A percentile compares a stretch with the other conserved stretches of the same genome.
These are phyloP conservation scores for Podaxis pistillaris DNA, from an alignment of 768 basidiomycete species.

Conservation along the genomic window DNA sequence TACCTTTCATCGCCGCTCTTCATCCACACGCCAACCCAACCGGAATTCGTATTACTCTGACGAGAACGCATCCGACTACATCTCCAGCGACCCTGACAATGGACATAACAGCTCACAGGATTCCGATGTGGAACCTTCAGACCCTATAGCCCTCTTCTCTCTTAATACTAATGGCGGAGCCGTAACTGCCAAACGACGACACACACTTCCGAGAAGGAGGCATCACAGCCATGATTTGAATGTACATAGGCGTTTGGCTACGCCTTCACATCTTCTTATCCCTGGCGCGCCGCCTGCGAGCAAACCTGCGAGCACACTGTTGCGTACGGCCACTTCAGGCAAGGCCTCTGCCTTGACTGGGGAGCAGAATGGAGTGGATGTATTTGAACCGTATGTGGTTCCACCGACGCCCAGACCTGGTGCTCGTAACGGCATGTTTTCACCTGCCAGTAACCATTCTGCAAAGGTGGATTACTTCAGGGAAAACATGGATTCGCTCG, in stretches of 20 bases:
- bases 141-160: background rate
- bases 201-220: conserved; percentile 9
- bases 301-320: conserved; percentile 27
- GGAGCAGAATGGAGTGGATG: background rate
- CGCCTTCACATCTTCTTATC: conserved; percentile 54
- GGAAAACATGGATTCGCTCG: background rate
- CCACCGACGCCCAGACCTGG: conserved; percentile 20
- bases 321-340: background rate
- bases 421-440: background rate
- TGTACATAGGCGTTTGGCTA: conserved; percentile 35
- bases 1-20: background rate
- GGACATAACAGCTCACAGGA: background rate
- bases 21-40: background rate
- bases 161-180: background rate
- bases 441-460: background rate
- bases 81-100: background rate
- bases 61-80: background rate
- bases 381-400: conserved; percentile 10
- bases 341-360: background rate
- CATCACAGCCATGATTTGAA: background rate
- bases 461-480: background rate
- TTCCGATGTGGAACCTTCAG: background rate
- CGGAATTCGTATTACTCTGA: background rate
- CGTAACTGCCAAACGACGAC: conserved; percentile 1
- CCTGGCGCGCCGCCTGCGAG: conserved; percentile 56